These are phyloP conservation scores for Boletus sp. DNA, from an alignment of 768 basidiomycete genomes.

Conservation along the genomic window DNA sequence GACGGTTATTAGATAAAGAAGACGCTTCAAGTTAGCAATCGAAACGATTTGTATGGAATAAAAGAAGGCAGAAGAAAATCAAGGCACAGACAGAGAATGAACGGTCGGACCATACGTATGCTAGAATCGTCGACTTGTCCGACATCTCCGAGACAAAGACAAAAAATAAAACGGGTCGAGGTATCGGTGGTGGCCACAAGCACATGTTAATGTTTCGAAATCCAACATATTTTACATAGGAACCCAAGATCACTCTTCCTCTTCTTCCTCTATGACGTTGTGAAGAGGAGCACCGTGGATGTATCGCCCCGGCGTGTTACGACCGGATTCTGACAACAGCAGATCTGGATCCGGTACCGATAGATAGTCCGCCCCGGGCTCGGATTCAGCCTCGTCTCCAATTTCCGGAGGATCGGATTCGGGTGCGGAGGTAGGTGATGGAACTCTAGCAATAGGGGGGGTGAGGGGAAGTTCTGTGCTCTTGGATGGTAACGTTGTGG, in stretches of 20 bases:
- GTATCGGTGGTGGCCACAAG: conserved; percentile 27
- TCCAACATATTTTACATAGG: conserved; percentile 22
- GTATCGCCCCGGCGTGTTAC: conserved; percentile 70
- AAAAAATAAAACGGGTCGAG: conserved; percentile 11
- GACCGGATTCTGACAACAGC: conserved; percentile 47
- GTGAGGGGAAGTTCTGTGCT: conserved; percentile 5
- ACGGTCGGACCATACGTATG: neutral
- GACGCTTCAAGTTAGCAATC: conserved; percentile 16
- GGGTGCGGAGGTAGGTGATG: conserved; percentile 16
- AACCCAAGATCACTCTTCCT: conserved; percentile 46
- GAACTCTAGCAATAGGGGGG: neutral
- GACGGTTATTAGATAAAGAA: conserved; percentile 23
- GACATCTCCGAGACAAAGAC: conserved; percentile 1
- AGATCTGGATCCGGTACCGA: conserved; percentile 36
- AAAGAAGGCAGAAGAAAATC: neutral
- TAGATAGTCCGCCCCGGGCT: conserved; percentile 21
- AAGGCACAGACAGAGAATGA: neutral
- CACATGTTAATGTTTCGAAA: conserved; percentile 9
- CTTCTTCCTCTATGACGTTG: conserved; percentile 82
- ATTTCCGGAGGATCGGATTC: conserved; percentile 28
- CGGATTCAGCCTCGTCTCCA: conserved; percentile 28
- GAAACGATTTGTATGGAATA: conserved; percentile 6
- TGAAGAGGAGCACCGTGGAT: conserved; percentile 84
- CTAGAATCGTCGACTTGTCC: conserved; percentile 11
- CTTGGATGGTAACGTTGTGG: conserved; percentile 14